Base-by-base conservation (phyloP, 371 early-diverging fungal species). In the Rhizopus stolonifer region DNA sequence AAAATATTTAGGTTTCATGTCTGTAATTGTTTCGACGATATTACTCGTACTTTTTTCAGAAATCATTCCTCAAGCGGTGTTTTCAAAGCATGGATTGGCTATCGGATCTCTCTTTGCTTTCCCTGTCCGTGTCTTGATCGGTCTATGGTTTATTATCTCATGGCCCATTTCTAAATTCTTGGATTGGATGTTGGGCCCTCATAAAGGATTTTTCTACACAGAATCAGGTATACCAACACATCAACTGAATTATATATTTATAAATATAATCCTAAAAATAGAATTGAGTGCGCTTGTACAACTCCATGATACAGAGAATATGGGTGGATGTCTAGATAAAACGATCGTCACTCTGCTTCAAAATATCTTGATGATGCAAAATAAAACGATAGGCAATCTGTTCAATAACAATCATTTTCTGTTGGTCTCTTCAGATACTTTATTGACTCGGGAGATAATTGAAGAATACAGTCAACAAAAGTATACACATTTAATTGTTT, bases 11-110 rank as follows among this genome's bases (percentile, higher is more conserved):
- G 90, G 91, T 1, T 77, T 82, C 42, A 63, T 76, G 19, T 92
- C 94, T 5, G 83, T 93, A 23, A 65, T 93, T 19, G 77, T 79
- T 1, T 92, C 92, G 1, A 91, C 91, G 0, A 83, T 72, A 1
- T 59, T 91, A 1, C 79, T 93, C 36, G 86, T 93, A 4, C 56
- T 92, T 15, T 93, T 92, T 69, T 89, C 92, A 40, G 94, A 93
- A 72, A 88, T 93, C 53, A 84, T 93, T 36, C 93, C 93, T 24
- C 91, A 93, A 52, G 88, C 93, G 4, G 72, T 92, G 6, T 92
- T 90, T 52, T 85, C 90, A 8, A 74, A 88, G 5, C 83, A 92
- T 54, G 91, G 92, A 1, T 70, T 93, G 36, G 81, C 81, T 4
- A 82, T 93, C 11, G 93, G 93, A 2, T 90, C 91, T 0, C 77